A percentile compares a stretch with the other conserved stretches of the same genome.
Conservation (phyloP, 106 monocot species). For the Dioscorea alata region DNA sequence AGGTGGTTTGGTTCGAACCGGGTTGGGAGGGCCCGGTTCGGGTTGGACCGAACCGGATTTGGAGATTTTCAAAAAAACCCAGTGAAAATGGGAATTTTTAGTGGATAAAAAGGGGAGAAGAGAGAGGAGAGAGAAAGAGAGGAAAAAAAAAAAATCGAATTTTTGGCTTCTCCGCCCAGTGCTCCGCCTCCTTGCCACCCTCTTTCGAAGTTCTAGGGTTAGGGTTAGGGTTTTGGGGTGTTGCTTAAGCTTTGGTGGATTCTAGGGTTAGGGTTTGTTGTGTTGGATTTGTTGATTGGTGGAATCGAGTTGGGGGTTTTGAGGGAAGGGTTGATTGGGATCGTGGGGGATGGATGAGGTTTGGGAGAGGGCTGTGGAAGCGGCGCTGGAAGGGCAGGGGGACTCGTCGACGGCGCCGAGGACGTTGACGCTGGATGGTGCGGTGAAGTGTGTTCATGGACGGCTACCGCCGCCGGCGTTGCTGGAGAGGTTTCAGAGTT, state of each 20-base stretch:
- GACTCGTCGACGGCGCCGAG: slow-evolving; percentile 35
- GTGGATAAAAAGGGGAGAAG: neutral
- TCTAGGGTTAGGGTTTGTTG: neutral
- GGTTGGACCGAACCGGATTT: neutral
- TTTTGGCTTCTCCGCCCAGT: neutral
- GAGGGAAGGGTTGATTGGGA: slow-evolving; percentile 6
- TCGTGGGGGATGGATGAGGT: slow-evolving; percentile 59
- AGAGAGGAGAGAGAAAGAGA: neutral
- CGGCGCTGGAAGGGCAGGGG: slow-evolving; percentile 49
- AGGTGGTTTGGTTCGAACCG: neutral
- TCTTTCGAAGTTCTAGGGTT: neutral
- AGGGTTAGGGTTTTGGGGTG: neutral
- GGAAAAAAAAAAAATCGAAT: too few relatives aligned
- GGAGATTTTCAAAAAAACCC: neutral
- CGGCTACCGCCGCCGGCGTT: slow-evolving; percentile 65
- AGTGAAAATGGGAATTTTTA: slow-evolving; percentile 1
- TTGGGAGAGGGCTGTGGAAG: slow-evolving; percentile 93
- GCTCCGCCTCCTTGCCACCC: slow-evolving; percentile 1
- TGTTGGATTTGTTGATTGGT: neutral
- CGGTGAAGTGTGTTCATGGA: slow-evolving; percentile 82
- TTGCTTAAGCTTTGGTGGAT: neutral
- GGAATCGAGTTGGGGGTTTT: neutral
- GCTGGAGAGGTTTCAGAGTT: slow-evolving; percentile 57
- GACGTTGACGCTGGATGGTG: slow-evolving; percentile 75
- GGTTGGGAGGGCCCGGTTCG: slow-evolving; percentile 1